A percentile compares a stretch with the other conserved stretches of the same genome.
These are phyloP conservation scores for Tephrocybe sp. DNA, from an alignment of 768 basidiomycete species.

Conservation along the genomic window DNA sequence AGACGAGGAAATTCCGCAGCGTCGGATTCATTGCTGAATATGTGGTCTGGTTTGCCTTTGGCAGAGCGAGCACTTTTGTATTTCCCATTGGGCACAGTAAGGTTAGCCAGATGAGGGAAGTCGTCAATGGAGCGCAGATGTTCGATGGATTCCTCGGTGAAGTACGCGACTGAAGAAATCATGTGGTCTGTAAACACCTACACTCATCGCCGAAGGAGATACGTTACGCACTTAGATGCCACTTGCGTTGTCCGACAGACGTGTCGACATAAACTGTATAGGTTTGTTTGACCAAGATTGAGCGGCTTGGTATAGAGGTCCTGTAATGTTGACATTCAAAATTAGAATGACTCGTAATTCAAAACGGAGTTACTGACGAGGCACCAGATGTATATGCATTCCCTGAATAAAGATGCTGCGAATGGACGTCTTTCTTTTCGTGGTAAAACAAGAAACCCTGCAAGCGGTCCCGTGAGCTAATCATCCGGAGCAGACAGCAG, in stretches of 20 bases:
- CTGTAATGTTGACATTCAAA: conserved; percentile 14
- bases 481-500: conserved; percentile 5
- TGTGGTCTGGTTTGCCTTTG: conserved; percentile 54
- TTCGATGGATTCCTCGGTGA: conserved; percentile 68
- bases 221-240: conserved; percentile 65
- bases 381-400: conserved; percentile 36
- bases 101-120: conserved; percentile 46
- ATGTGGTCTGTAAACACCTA: conserved; percentile 20
- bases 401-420: conserved; percentile 47
- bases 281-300: conserved; percentile 72
- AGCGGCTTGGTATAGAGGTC: conserved; percentile 29
- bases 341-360: background rate
- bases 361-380: conserved; percentile 20
- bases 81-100: conserved; percentile 61
- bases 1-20: conserved; percentile 37
- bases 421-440: conserved; percentile 59
- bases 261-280: conserved; percentile 79
- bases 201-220: no score
- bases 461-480: conserved; percentile 2
- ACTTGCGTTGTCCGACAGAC: conserved; percentile 67
- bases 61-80: conserved; percentile 74
- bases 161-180: conserved; percentile 69
- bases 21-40: conserved; percentile 45
- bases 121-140: conserved; percentile 64
- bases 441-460: conserved; percentile 83